These are phyloP conservation scores for Ceratonia siliqua DNA, from an alignment of 306 rosid species.

Conservation along the genomic window DNA sequence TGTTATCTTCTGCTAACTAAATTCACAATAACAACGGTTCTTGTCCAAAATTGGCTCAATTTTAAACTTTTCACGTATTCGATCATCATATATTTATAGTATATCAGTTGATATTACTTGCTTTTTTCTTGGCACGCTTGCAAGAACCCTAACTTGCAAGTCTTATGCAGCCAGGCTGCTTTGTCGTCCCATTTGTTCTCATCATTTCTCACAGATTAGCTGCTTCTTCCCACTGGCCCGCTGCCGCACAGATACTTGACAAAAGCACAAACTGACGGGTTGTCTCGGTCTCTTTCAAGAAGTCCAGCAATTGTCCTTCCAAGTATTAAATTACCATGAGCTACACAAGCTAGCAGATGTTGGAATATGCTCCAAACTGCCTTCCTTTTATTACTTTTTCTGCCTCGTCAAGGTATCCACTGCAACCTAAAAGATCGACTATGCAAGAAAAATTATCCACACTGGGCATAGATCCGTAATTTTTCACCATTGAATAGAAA, in stretches of 20 bases:
- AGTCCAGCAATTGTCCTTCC: constrained; percentile 63
- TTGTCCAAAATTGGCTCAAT: background rate
- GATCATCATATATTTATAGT: background rate
- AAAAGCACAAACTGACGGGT: constrained; percentile 79
- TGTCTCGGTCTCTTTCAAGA: constrained; percentile 57
- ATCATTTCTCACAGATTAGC: constrained; percentile 61
- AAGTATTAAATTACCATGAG: constrained; percentile 64
- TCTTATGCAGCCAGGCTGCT: constrained; percentile 66
- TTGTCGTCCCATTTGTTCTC: constrained; percentile 45
- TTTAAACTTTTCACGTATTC: background rate
- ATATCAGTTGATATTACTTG: too few relatives aligned
- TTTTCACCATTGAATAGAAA: constrained; percentile 60
- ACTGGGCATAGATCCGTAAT: constrained; percentile 45
- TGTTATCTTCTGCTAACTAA: too few relatives aligned
- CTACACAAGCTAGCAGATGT: constrained; percentile 84
- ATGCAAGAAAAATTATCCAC: constrained; percentile 82
- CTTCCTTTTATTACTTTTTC: constrained; percentile 55
- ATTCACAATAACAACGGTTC: too few relatives aligned
- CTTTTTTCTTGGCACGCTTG: background rate
- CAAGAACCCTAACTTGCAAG: constrained; percentile 4
- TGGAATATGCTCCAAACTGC: constrained; percentile 55
- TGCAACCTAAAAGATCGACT: constrained; percentile 74
- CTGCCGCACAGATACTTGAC: constrained; percentile 69
- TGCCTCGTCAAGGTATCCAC: constrained; percentile 75
- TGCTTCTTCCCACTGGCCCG: constrained; percentile 82